A percentile compares a stretch with the other conserved stretches of the same genome.
These are phyloP conservation scores for Circinella minor DNA, from an alignment of 371 early-diverging fungal genomes.

Conservation along the genomic window DNA sequence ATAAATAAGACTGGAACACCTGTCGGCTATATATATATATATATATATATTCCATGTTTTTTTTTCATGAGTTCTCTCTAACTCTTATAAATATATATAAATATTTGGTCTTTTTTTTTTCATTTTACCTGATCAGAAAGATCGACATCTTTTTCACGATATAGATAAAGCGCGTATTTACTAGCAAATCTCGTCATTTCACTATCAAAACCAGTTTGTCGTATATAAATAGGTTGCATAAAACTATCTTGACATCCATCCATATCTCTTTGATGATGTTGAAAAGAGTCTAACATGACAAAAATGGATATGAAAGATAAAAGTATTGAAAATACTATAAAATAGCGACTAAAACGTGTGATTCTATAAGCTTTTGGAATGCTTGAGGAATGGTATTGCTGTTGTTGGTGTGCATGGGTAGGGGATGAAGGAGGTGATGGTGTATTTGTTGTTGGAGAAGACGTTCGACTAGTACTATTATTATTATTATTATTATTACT, in stretches of 20 bases:
- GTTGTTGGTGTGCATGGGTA: conserved; percentile 1
- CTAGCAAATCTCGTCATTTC: conserved; percentile 71
- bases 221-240: conserved; percentile 80
- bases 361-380: conserved; percentile 31
- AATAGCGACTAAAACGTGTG: conserved; percentile 15
- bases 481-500: too few species aligned
- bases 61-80: too few species aligned
- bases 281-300: conserved; percentile 59
- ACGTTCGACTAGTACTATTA: conserved; percentile 12
- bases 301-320: conserved; percentile 34
- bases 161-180: conserved; percentile 82
- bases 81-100: not conserved
- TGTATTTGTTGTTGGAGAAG: conserved; percentile 29
- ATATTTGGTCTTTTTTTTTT: not conserved
- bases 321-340: conserved; percentile 28
- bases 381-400: conserved; percentile 1
- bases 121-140: conserved; percentile 43
- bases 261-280: conserved; percentile 66
- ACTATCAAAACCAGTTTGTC: conserved; percentile 65
- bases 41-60: not conserved
- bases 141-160: conserved; percentile 76
- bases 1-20: conserved; percentile 91
- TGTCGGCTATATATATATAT: conserved; percentile 39
- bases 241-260: conserved; percentile 81
- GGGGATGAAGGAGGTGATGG: conserved; percentile 37